These are phyloP conservation scores for Salvia hispanica DNA, from an alignment of 257 asterid species.

Conservation along the genomic window DNA sequence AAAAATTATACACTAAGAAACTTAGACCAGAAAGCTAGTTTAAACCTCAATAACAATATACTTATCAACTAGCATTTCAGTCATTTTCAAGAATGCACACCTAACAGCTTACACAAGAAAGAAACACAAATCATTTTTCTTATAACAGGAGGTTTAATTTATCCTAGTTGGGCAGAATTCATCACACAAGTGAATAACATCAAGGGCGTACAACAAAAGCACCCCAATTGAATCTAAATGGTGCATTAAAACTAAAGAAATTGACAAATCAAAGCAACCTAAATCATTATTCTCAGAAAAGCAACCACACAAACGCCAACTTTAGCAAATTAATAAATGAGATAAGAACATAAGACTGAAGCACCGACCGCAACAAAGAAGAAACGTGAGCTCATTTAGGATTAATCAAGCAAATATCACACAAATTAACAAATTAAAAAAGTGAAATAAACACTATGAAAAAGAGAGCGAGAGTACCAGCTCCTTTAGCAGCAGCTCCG, in stretches of 20 bases:
- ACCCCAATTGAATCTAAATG: slow-evolving; percentile 28
- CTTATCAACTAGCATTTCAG: neutral
- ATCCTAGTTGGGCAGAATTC: slow-evolving; percentile 22
- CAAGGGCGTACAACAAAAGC: slow-evolving; percentile 28
- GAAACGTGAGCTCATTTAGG: neutral
- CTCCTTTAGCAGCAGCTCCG: slow-evolving; percentile 84
- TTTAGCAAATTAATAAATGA: slow-evolving; percentile 10
- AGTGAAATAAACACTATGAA: neutral
- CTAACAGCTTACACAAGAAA: neutral
- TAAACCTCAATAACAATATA: neutral
- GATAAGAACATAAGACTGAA: neutral
- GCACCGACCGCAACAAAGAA: too few relatives aligned
- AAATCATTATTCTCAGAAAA: slow-evolving; percentile 7
- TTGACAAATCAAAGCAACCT: slow-evolving; percentile 1
- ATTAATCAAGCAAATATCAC: neutral
- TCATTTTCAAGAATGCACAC: neutral
- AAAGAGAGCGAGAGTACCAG: slow-evolving; percentile 53
- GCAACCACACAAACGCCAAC: neutral
- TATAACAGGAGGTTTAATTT: neutral
- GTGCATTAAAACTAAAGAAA: slow-evolving; percentile 30
- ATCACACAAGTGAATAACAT: slow-evolving; percentile 33
- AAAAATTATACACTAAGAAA: slow-evolving; percentile 27
- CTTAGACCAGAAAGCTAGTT: neutral
- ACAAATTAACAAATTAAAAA: neutral
- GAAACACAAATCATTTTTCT: neutral